These are phyloP conservation scores for Jaltomata sinuosa DNA, from an alignment of 257 asterid genomes.

Conservation along the genomic window DNA sequence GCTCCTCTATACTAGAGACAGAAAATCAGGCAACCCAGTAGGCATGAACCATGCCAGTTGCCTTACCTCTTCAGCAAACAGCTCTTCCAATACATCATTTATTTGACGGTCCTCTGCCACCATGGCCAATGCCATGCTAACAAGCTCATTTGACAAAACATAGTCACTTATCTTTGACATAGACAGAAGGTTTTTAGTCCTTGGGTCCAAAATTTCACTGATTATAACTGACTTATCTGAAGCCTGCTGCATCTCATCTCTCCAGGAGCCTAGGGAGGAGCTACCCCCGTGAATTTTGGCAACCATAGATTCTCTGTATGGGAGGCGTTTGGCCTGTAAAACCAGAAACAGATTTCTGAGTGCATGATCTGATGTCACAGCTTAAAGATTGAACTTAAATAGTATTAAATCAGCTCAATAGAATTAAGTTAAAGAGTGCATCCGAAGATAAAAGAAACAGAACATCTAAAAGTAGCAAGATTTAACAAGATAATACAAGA, in stretches of 20 bases:
- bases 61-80: conserved; percentile 85
- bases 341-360: conserved; percentile 7
- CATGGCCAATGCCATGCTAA: conserved; percentile 95
- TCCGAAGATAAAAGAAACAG: neutral
- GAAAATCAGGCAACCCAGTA: neutral
- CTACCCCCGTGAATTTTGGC: conserved; percentile 52
- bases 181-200: conserved; percentile 75
- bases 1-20: neutral
- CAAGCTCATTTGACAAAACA: conserved; percentile 84
- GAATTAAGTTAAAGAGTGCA: neutral
- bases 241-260: conserved; percentile 97
- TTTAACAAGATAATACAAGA: neutral
- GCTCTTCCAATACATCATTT: conserved; percentile 78
- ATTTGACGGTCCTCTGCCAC: conserved; percentile 95
- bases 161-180: conserved; percentile 90
- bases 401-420: neutral
- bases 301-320: conserved; percentile 58
- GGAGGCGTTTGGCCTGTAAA: conserved; percentile 92
- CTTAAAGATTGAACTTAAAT: neutral
- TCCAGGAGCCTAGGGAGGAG: conserved; percentile 89
- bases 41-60: neutral
- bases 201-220: conserved; percentile 91
- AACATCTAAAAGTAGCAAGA: neutral
- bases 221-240: conserved; percentile 81
- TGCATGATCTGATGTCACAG: neutral